A percentile compares a stretch with the other conserved stretches of the same genome.
phyloP scores from a whole-genome alignment of 2,329 filamentous ascomycete species.

The Aureobasidium pullulans region DNA sequence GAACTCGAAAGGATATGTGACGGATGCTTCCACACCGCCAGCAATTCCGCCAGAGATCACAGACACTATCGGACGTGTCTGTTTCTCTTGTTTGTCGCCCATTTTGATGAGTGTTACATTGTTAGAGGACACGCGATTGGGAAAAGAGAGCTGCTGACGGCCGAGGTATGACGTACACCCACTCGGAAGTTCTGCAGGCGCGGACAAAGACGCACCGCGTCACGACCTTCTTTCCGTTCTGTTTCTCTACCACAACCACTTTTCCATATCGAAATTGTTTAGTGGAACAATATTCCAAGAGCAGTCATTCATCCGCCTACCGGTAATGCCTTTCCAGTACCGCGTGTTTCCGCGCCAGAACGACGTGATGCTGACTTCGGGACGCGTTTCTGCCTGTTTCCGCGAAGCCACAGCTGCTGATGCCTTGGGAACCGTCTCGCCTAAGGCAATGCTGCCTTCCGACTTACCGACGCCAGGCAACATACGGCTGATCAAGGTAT shows the following conservation, averaged over 20 bases:
- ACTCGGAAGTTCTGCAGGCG: background rate
- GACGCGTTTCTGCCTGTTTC: background rate
- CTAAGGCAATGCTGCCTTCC: background rate
- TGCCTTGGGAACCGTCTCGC: background rate
- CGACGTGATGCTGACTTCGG: background rate
- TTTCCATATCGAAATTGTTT: too few species aligned
- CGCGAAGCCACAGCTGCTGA: background rate
- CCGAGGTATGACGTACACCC: background rate
- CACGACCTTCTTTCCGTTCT: background rate
- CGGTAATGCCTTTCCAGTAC: too few species aligned
- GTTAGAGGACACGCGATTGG: background rate
- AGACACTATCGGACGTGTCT: slow-evolving; percentile 28
- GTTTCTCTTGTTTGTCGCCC: slow-evolving; percentile 5
- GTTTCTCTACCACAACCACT: too few species aligned
- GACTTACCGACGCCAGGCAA: background rate
- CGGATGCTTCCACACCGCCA: slow-evolving; percentile 28
- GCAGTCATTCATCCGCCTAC: too few species aligned
- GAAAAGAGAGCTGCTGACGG: background rate
- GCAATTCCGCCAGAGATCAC: slow-evolving; percentile 30
- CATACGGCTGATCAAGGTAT: background rate
- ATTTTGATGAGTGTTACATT: background rate
- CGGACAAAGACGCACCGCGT: background rate
- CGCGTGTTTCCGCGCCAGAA: too few species aligned
- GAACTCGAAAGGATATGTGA: slow-evolving; percentile 57
- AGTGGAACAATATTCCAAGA: too few species aligned